Base-by-base conservation (phyloP, 441 rosid genomes). In the Brassica hybrid region DNA sequence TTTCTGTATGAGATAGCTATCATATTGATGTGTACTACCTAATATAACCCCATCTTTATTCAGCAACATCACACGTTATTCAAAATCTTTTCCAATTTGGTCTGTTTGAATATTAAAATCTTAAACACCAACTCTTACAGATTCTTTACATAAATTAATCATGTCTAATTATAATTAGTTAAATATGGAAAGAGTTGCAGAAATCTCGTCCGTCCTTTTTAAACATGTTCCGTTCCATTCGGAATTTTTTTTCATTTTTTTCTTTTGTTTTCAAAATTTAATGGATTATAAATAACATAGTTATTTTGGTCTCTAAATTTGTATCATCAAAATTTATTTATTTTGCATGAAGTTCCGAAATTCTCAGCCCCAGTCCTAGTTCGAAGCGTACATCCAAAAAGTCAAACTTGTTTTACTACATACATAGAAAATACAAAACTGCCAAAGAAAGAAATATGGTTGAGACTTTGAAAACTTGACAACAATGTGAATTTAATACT, bases 371-470 rank as follows among this genome's bases (percentile, higher is more conserved):
- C n/a, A n/a, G 36, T 60, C 65, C 17, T 60, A n/a, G 45, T 71
- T 64, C 27, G 10, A 71, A 71, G 52, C n/a, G n/a, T n/a, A n/a
- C n/a, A 61, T 36, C 70, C 60, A n/a, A 64, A 78, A 73, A 79
- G 82, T 79, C 82, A 79, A 79, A 77, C 48, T 38, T 73, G 16
- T 69, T 74, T 79, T n/a, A n/a, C n/a, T n/a, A n/a, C n/a, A n/a
- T 73, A 23, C 74, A 50, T 61, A n/a, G 72, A 79, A 79, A 79
- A 41, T 74, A 56, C 67, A 74, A 73, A 74, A 8, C 50, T 69
- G 23, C 32, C 21, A 18, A 74, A 54, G 30, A 62, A 62, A 79
- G 65, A 78, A 73, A 67, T 67, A 62, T 78, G 74, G 75, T 79
- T 18, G 23, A 56, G 60, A 17, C 60, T 54, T 78, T 73, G 81